Percentiles rank a stretch among this genome's conserved stretches.
These are phyloP conservation scores for Suhomyces pyralidae DNA, from an alignment of 805 yeast species.

Conservation along the genomic window DNA sequence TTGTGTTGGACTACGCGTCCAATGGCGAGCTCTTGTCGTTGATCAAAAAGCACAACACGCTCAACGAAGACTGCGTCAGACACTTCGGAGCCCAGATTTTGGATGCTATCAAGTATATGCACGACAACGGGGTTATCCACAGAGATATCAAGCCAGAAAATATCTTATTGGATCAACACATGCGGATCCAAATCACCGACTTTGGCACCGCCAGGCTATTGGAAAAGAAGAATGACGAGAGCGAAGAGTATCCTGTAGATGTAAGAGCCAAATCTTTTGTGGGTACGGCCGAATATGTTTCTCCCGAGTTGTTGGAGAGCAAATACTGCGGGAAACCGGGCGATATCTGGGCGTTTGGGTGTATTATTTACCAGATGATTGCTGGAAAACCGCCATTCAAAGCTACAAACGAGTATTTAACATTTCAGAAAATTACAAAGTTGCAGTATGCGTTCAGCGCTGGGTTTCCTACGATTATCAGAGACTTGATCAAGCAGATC, in stretches of 20 bases:
- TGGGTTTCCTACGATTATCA: constrained; percentile 56
- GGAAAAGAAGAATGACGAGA: constrained; percentile 45
- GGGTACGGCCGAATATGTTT: constrained; percentile 82
- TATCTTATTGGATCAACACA: constrained; percentile 58
- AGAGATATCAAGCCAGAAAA: constrained; percentile 85
- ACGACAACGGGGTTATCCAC: constrained; percentile 71
- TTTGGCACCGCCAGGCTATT: constrained; percentile 80
- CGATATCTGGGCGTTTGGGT: constrained; percentile 62
- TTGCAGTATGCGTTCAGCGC: constrained; percentile 73
- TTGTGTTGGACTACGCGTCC: constrained; percentile 74
- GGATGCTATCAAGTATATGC: constrained; percentile 72
- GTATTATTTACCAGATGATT: constrained; percentile 59
- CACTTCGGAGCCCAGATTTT: constrained; percentile 72
- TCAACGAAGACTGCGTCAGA: constrained; percentile 64
- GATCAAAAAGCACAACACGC: constrained; percentile 65
- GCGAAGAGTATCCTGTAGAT: constrained; percentile 61
- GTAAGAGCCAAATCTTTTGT: constrained; percentile 77
- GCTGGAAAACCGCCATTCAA: constrained; percentile 77
- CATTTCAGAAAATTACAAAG: constrained; percentile 79
- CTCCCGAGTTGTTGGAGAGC: constrained; percentile 74
- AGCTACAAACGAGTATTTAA: constrained; percentile 76
- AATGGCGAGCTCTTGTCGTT: constrained; percentile 72
- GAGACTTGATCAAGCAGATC: constrained; percentile 64
- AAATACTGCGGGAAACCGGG: constrained; percentile 63
- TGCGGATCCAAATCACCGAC: constrained; percentile 70